These are phyloP conservation scores for Prunus mira DNA, from an alignment of 306 rosid species.

Conservation along the genomic window DNA sequence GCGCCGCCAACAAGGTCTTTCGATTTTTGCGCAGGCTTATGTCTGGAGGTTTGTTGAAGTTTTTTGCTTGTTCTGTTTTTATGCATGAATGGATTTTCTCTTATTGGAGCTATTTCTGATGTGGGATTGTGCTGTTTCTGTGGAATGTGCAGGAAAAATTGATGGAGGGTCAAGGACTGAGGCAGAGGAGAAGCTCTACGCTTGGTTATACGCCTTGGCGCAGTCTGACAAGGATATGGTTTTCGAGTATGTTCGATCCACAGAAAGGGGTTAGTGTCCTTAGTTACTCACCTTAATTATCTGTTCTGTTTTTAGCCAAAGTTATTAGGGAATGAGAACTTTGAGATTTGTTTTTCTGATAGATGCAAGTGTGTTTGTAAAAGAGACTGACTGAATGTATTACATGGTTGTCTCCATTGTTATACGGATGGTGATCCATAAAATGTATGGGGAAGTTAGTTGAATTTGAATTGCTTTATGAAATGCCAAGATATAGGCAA, in stretches of 20 bases:
- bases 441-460: not conserved
- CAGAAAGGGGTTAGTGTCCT: slow-evolving; percentile 64
- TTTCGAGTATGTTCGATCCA: slow-evolving; percentile 78
- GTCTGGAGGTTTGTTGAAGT: slow-evolving; percentile 30
- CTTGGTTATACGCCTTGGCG: slow-evolving; percentile 78
- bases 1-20: slow-evolving; percentile 11
- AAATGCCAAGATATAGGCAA: not conserved
- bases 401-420: not conserved
- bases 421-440: not conserved
- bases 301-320: not conserved
- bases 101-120: slow-evolving; percentile 2
- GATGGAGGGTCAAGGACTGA: slow-evolving; percentile 65
- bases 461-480: not conserved
- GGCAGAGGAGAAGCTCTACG: slow-evolving; percentile 69
- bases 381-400: not conserved
- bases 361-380: not conserved
- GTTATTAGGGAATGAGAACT: not conserved
- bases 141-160: slow-evolving; percentile 42
- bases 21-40: slow-evolving; percentile 33
- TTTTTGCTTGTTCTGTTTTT: not conserved
- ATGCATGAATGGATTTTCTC: not conserved
- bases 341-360: not conserved
- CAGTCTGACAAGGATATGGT: slow-evolving; percentile 56
- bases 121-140: slow-evolving; percentile 20
- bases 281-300: not conserved